These are phyloP conservation scores for Cryphonectria radicalis DNA, from an alignment of 2,329 filamentous ascomycete species.

Conservation along the genomic window DNA sequence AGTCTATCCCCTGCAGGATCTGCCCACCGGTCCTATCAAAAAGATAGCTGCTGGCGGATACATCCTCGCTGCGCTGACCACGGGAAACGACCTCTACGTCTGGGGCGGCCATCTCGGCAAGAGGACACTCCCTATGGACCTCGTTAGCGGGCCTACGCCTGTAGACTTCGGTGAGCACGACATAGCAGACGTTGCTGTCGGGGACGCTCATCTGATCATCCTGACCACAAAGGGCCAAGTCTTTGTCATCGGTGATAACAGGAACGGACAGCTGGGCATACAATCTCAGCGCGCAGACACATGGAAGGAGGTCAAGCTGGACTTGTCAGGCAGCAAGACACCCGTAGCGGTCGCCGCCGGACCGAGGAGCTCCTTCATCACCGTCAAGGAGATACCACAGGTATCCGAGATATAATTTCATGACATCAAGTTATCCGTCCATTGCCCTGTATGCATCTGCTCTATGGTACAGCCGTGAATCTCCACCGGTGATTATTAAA, in stretches of 20 bases:
- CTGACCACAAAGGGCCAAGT: constrained; percentile 54
- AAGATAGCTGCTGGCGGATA: constrained; percentile 63
- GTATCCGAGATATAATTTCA: constrained; percentile 23
- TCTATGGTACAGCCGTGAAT: constrained; percentile 46
- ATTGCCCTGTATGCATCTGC: constrained; percentile 38
- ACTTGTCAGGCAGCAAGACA: constrained; percentile 33
- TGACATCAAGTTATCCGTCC: constrained; percentile 29
- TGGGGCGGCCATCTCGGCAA: constrained; percentile 58
- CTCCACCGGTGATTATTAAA: constrained; percentile 33
- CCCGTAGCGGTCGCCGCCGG: constrained; percentile 53
- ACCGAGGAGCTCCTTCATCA: constrained; percentile 53
- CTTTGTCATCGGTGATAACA: constrained; percentile 60
- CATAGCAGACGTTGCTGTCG: constrained; percentile 61
- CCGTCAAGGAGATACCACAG: constrained; percentile 36
- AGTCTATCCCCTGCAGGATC: constrained; percentile 54
- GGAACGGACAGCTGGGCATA: constrained; percentile 63
- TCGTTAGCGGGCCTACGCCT: constrained; percentile 46
- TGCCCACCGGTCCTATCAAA: constrained; percentile 55
- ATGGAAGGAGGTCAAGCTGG: constrained; percentile 45
- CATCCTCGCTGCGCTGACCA: constrained; percentile 60
- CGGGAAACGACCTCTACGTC: constrained; percentile 61
- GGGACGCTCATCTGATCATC: constrained; percentile 62
- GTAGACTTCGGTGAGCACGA: constrained; percentile 54
- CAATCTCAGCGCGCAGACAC: constrained; percentile 29
- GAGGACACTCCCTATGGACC: constrained; percentile 37